Evolutionary conservation across 768 basidiomycete species (phyloP).

Genomic region (Pleurotus eryngii): DNA sequence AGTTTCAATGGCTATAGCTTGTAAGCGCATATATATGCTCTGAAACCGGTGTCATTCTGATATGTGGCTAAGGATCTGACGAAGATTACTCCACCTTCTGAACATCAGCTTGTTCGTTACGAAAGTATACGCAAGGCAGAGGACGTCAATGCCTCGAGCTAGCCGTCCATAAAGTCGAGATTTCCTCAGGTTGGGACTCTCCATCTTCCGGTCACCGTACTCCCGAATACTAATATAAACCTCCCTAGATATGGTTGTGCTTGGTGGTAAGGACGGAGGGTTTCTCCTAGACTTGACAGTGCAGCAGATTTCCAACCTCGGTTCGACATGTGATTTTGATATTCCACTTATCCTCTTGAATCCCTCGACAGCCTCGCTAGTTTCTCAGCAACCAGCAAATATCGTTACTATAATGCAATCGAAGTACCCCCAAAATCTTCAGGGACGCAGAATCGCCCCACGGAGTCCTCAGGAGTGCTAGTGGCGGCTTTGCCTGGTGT

Average conservation of each 20-base stretch:
- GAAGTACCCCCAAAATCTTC: conserved; percentile 91
- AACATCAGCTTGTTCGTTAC: conserved; percentile 85
- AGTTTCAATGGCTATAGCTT: conserved; percentile 83
- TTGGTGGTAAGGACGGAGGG: conserved; percentile 97
- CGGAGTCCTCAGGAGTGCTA: conserved; percentile 61
- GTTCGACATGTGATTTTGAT: conserved; percentile 77
- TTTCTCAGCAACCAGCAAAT: conserved; percentile 88
- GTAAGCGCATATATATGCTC: conserved; percentile 39
- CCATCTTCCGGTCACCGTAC: too few relatives aligned
- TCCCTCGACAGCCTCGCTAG: conserved; percentile 98
- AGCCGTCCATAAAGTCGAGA: conserved; percentile 89
- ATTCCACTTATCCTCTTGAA: conserved; percentile 96
- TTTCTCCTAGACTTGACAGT: conserved; percentile 95
- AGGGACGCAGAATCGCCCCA: conserved; percentile 85
- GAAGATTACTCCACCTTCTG: conserved; percentile 80
- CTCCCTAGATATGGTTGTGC: conserved; percentile 38
- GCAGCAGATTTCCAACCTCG: conserved; percentile 93
- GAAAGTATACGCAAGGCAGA: conserved; percentile 62
- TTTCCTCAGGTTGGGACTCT: too few relatives aligned
- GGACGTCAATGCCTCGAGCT: conserved; percentile 59
- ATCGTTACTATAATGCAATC: conserved; percentile 93
- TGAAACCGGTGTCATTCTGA: neutral
- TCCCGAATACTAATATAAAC: too few relatives aligned
- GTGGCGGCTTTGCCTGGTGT: conserved; percentile 93
- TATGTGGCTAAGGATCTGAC: conserved; percentile 69